Conservation (phyloP, 805 yeast species). For the Brettanomyces custersianus region DNA sequence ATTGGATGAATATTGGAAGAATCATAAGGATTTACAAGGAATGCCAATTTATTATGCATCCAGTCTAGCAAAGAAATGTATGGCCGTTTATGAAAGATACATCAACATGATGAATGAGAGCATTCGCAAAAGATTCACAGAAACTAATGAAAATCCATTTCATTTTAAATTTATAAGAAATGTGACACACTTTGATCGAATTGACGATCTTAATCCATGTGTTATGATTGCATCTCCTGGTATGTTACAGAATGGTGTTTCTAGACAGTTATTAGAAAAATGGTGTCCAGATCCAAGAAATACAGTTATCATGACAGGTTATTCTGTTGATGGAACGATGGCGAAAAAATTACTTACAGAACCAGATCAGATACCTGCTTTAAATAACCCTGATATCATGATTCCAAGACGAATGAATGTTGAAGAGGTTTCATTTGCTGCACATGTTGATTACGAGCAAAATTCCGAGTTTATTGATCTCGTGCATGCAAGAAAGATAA, state of each 20-base stretch:
- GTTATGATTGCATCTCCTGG: slow-evolving; percentile 97
- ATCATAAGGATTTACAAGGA: slow-evolving; percentile 71
- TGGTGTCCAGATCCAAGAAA: slow-evolving; percentile 98
- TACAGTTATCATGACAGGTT: slow-evolving; percentile 84
- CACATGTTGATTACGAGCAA: slow-evolving; percentile 95
- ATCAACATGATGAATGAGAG: slow-evolving; percentile 96
- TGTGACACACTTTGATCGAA: slow-evolving; percentile 67
- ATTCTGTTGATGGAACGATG: slow-evolving; percentile 97
- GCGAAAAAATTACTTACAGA: slow-evolving; percentile 84
- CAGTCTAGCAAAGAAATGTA: slow-evolving; percentile 86
- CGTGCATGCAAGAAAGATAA: slow-evolving; percentile 76
- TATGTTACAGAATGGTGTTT: slow-evolving; percentile 94
- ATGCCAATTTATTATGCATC: slow-evolving; percentile 88
- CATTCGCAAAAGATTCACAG: slow-evolving; percentile 66
- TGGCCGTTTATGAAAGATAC: slow-evolving; percentile 95
- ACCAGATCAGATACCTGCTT: slow-evolving; percentile 83
- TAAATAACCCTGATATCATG: slow-evolving; percentile 67
- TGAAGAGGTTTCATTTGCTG: slow-evolving; percentile 97
- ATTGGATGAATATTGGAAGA: slow-evolving; percentile 90
- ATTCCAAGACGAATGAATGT: slow-evolving; percentile 82
- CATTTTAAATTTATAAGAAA: slow-evolving; percentile 79
- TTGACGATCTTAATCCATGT: slow-evolving; percentile 92
- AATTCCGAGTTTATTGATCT: slow-evolving; percentile 85
- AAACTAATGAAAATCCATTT: slow-evolving; percentile 81
- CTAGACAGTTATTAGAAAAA: slow-evolving; percentile 81